A percentile compares a stretch with the other conserved stretches of the same genome.
phyloP scores from a whole-genome alignment of 208 protist species.

The Trypanosoma platydactyli region DNA sequence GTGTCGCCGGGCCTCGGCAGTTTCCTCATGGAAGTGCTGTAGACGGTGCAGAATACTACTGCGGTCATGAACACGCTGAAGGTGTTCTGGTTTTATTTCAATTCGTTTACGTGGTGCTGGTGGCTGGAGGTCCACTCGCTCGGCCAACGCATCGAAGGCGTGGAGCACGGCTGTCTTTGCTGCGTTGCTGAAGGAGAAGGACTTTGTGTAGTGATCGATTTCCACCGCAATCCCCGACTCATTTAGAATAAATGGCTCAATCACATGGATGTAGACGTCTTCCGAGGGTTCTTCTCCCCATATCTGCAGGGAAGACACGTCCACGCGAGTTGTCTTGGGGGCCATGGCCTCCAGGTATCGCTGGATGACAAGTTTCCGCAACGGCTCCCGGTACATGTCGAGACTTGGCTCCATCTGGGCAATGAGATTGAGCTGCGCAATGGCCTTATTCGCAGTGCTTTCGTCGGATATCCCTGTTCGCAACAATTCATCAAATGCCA shows the following conservation, averaged over 20 bases:
- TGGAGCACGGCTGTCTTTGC: slow-evolving; percentile 59
- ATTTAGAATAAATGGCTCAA: slow-evolving; percentile 66
- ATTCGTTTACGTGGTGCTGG: slow-evolving; percentile 12
- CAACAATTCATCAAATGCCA: slow-evolving; percentile 19
- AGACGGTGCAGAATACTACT: slow-evolving; percentile 42
- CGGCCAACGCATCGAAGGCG: slow-evolving; percentile 50
- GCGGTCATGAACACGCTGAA: slow-evolving; percentile 40
- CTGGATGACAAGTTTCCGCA: slow-evolving; percentile 56
- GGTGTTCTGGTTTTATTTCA: slow-evolving; percentile 32
- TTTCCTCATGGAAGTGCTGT: slow-evolving; percentile 43
- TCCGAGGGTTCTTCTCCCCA: slow-evolving; percentile 33
- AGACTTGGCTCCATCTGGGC: slow-evolving; percentile 14
- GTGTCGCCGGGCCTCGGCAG: slow-evolving; percentile 32
- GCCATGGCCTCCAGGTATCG: slow-evolving; percentile 60
- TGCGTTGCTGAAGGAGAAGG: slow-evolving; percentile 62
- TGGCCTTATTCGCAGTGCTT: slow-evolving; percentile 21
- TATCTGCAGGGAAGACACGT: slow-evolving; percentile 43
- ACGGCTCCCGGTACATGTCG: slow-evolving; percentile 32
- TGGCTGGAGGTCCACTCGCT: slow-evolving; percentile 31
- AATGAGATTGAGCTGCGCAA: slow-evolving; percentile 24
- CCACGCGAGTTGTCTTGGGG: slow-evolving; percentile 40
- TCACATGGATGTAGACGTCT: slow-evolving; percentile 53
- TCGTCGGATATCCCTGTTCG: slow-evolving; percentile 15
- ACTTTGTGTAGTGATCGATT: slow-evolving; percentile 67
- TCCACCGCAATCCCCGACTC: slow-evolving; percentile 59